Base-by-base conservation (phyloP, 2,329 filamentous ascomycete genomes). In the Biscogniauxia marginata region DNA sequence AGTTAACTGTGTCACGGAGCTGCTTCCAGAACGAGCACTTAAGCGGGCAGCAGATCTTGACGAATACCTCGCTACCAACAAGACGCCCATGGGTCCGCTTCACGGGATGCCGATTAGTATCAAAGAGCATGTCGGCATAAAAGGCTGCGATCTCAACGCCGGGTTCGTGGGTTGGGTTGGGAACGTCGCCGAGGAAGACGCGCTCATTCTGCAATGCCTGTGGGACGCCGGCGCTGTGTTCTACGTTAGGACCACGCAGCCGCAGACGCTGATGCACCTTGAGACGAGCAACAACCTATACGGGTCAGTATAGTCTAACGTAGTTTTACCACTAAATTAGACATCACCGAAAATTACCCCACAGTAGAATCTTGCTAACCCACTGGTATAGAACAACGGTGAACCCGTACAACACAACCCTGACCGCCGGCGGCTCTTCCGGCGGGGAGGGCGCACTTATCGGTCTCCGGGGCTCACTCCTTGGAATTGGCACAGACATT, bases 361-460 rank as follows among this genome's bases (percentile, higher is more conserved):
- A n/a, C n/a, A n/a, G n/a, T n/a, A n/a, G n/a, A n/a, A n/a, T n/a
- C n/a, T n/a, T n/a, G n/a, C n/a, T n/a, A n/a, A n/a, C n/a, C n/a
- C n/a, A n/a, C n/a, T n/a, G n/a, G n/a, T n/a, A n/a, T n/a, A 80
- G 80, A 2, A 71, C 75, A 0, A 85, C 82, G 0, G 73, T 78
- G 8, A 84, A 84, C 61, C 82, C 82, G 0, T 76, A 75, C 65
- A 84, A 85, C 64, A 73, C 71, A 1, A 74, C 70, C 1, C 65
- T 84, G 21, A 80, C 80, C 0, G 64, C 74, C 18, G 83, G 83
- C 5, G 83, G 82, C 2, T 80, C 77, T 3, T 81, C 78, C 6
- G 83, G 83, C 45, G 83, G 83, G 46, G 83, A 85, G 68, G 81
- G 81, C 1, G 81, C 83, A 0, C 67, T 85, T 3, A 54, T 84